Conservation (phyloP, 805 yeast genomes). For the Starmerella vaccinii region DNA sequence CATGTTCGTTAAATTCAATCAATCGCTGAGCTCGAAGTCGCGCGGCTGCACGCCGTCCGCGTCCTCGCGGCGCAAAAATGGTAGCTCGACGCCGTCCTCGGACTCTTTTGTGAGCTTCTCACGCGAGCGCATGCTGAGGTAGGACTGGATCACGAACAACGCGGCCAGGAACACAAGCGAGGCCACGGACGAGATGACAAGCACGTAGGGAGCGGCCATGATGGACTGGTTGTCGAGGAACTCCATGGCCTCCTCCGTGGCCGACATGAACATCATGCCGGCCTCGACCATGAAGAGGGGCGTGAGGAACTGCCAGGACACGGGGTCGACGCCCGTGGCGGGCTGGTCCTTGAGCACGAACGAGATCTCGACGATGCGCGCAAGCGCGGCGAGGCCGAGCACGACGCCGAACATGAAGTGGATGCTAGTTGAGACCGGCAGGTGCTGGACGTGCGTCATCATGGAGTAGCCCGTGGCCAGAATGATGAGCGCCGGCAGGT, state of each 20-base stretch:
- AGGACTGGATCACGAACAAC: slow-evolving; percentile 48
- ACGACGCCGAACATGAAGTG: slow-evolving; percentile 79
- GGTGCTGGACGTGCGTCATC: slow-evolving; percentile 76
- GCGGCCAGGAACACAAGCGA: slow-evolving; percentile 62
- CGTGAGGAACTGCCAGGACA: slow-evolving; percentile 76
- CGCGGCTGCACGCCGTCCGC: slow-evolving; percentile 14
- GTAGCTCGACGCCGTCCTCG: slow-evolving; percentile 27
- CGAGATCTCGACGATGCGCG: slow-evolving; percentile 68
- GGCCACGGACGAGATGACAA: slow-evolving; percentile 62
- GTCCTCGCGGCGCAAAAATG: slow-evolving; percentile 19
- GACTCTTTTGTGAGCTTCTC: slow-evolving; percentile 17
- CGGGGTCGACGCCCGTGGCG: slow-evolving; percentile 38
- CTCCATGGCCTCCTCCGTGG: slow-evolving; percentile 76
- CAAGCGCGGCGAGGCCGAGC: slow-evolving; percentile 65
- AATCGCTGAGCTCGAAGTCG: slow-evolving; percentile 27
- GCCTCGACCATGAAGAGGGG: slow-evolving; percentile 68
- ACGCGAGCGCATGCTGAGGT: slow-evolving; percentile 35
- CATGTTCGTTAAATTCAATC: slow-evolving; percentile 2
- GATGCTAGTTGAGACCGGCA: slow-evolving; percentile 71
- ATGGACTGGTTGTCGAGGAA: slow-evolving; percentile 65
- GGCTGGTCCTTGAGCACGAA: slow-evolving; percentile 54
- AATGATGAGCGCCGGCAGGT: slow-evolving; percentile 70
- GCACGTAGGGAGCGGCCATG: slow-evolving; percentile 73
- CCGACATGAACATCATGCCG: slow-evolving; percentile 82
- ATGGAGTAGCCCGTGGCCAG: slow-evolving; percentile 90